These are phyloP conservation scores for Lenwebbia sp. DNA, from an alignment of 345 rosid genomes.

Conservation along the genomic window DNA sequence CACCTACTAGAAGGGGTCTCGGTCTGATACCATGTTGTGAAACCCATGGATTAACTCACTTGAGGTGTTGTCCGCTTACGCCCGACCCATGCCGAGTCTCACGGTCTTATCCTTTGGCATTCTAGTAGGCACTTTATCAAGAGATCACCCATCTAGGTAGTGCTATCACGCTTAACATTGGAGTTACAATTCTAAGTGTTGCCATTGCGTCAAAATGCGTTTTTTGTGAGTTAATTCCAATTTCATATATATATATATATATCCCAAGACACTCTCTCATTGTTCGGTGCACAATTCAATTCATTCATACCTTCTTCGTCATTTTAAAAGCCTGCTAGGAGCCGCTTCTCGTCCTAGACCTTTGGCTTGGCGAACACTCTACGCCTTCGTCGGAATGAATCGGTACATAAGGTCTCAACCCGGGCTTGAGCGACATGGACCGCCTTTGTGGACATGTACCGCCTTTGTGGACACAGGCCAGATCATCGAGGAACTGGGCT, in stretches of 20 bases:
- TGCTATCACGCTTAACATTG: not conserved
- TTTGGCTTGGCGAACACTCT: not conserved
- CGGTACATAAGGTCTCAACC: not conserved
- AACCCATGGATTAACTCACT: not conserved
- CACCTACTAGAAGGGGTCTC: not conserved
- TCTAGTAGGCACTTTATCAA: not conserved
- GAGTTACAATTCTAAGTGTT: not conserved
- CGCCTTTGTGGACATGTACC: too few species aligned
- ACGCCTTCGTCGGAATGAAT: fast-evolving
- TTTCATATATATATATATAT: not conserved
- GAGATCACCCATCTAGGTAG: not conserved
- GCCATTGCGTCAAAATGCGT: not conserved
- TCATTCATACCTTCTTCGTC: fast-evolving
- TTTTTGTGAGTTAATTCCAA: not conserved
- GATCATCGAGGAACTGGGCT: not conserved
- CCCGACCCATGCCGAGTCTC: not conserved
- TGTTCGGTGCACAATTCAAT: fast-evolving
- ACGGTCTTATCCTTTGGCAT: not conserved
- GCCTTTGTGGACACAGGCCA: not conserved
- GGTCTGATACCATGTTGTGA: fast-evolving
- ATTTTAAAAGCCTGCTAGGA: not conserved
- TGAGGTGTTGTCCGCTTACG: fast-evolving
- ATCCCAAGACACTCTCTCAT: fast-evolving
- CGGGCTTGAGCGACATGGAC: not conserved
- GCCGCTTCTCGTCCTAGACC: not conserved